Evolutionary conservation across 2,329 filamentous ascomycete species (phyloP), one percentile per base, ranked within the genome.

Genomic region (Calonectria hawksworthii): DNA sequence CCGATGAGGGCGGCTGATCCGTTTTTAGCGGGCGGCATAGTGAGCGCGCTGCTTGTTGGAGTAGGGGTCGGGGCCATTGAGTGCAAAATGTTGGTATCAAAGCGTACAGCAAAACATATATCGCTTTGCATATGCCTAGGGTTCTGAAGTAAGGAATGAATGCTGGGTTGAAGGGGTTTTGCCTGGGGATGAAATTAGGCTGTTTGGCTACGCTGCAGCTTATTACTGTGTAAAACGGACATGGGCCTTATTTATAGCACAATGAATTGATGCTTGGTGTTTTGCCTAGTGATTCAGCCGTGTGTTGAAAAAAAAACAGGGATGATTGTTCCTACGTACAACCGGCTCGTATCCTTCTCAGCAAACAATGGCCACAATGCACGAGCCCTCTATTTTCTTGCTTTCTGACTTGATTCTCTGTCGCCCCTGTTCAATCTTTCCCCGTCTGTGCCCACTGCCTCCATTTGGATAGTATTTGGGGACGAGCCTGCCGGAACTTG

Each of bases 1-100:
- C 54, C 54, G 4, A 80, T 14, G 30, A 69, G 50, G 9, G 72
- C 64, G 3, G 47, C 69, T n/a, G 8, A 66, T n/a, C 32, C 16
- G n/a, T 32, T 65, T 41, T 70, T 70, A 6, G 44, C 32, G n/a
- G 50, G 14, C 2, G 32, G 44, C 34, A 28, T 30, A n/a, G 54
- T 41, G 8, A 26, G 2, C 61, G 18, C n/a, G 30, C 7, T 18
- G 56, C n/a, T 6, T 14, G n/a, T 14, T 21, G 36, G 23, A 18
- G 56, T 30, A 28, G 56, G 26, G 14, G 56, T 63, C 10, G 56
- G 36, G 26, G 56, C 36, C 56, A 63, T 63, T 63, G 36, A 6
- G 8, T 26, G 34, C 11, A 34, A 30, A 47, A 47, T 8, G 44
- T 18, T 6, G n/a, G 3, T 23, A 18, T 41, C 3, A 9, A 59